These are phyloP conservation scores for Cardamine resedifolia DNA, from an alignment of 345 rosid genomes.

Conservation along the genomic window DNA sequence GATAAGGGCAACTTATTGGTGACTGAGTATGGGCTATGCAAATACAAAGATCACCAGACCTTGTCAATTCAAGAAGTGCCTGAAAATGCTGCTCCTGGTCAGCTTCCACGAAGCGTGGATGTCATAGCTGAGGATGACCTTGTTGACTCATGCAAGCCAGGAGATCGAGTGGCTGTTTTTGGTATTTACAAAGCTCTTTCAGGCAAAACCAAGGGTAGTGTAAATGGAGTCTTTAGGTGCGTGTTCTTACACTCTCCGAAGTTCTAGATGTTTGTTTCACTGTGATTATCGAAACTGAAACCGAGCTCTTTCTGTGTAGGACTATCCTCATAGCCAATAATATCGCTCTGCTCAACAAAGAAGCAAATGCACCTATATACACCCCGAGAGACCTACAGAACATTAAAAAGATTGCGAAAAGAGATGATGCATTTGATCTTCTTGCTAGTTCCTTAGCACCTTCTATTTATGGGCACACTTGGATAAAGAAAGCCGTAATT, in stretches of 20 bases:
- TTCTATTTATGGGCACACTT: conserved; percentile 89
- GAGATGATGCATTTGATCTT: conserved; percentile 85
- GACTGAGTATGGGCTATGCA: conserved; percentile 93
- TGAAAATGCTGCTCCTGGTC: conserved; percentile 99
- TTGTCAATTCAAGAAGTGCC: conserved; percentile 98
- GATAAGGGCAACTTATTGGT: conserved; percentile 86
- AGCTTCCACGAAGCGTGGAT: conserved; percentile 97
- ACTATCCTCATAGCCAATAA: conserved; percentile 91
- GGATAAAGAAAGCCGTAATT: conserved; percentile 97
- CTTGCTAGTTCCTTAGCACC: conserved; percentile 94
- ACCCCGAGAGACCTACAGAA: conserved; percentile 72
- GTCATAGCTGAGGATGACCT: conserved; percentile 93
- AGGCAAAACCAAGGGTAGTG: conserved; percentile 93
- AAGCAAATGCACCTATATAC: conserved; percentile 93
- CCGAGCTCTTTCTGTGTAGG: conserved; percentile 46
- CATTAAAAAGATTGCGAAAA: conserved; percentile 82
- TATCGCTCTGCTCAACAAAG: conserved; percentile 88
- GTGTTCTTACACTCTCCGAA: not conserved
- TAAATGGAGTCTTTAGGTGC: conserved; percentile 97
- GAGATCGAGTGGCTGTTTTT: conserved; percentile 91
- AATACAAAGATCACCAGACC: conserved; percentile 97
- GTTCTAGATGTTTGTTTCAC: not conserved
- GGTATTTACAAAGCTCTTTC: conserved; percentile 97
- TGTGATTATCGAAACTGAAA: conserved; percentile 25
- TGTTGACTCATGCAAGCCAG: conserved; percentile 97